phyloP scores from a whole-genome alignment of 2,329 filamentous ascomycete genomes.

The Fusarium nelsonii region DNA sequence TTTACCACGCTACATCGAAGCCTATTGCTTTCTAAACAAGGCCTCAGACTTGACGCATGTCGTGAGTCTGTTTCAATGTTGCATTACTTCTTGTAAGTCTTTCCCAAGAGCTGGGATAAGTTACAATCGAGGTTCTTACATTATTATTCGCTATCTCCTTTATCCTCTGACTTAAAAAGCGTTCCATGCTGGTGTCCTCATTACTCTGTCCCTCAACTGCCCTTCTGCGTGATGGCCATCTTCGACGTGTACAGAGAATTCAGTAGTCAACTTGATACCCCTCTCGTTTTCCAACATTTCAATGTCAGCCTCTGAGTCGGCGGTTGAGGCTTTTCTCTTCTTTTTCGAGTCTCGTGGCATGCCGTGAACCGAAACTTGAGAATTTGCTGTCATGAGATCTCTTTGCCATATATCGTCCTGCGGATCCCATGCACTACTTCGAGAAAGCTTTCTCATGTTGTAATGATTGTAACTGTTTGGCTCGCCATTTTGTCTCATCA shows the following conservation, averaged over 20 bases:
- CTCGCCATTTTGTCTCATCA: constrained; percentile 47
- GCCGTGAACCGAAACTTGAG: constrained; percentile 19
- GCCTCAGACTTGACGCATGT: background rate
- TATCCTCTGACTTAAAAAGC: constrained; percentile 21
- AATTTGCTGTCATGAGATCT: constrained; percentile 25
- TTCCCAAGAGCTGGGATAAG: background rate
- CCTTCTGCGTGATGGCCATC: constrained; percentile 29
- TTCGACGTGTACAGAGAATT: constrained; percentile 41
- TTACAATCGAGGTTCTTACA: background rate
- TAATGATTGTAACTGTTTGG: constrained; percentile 25
- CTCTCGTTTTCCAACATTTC: constrained; percentile 33
- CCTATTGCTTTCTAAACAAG: background rate
- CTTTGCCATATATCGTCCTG: constrained; percentile 30
- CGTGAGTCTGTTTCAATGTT: background rate
- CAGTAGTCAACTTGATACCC: constrained; percentile 39
- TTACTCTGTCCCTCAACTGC: constrained; percentile 26
- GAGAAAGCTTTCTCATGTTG: constrained; percentile 39
- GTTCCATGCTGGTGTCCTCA: constrained; percentile 37
- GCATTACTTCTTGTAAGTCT: background rate
- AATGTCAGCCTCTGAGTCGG: constrained; percentile 30
- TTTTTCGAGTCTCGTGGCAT: constrained; percentile 2
- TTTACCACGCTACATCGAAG: background rate
- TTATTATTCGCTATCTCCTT: background rate
- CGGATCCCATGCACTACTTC: constrained; percentile 27
- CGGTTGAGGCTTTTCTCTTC: constrained; percentile 19